These are phyloP conservation scores for Ulvella scutata DNA, from an alignment of 139 green algal species.

Conservation along the genomic window DNA sequence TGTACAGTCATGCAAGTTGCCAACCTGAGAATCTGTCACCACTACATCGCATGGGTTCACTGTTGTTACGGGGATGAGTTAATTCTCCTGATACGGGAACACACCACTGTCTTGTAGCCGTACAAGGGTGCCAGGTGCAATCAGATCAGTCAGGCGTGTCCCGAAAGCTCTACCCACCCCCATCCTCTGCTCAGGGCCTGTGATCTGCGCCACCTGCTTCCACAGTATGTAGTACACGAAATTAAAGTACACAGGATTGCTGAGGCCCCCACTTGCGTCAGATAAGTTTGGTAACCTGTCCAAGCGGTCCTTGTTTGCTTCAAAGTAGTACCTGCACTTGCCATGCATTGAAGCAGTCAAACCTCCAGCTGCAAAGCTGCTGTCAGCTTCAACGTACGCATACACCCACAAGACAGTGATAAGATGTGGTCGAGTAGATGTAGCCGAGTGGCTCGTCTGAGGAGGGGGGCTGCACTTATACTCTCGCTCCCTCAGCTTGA, in stretches of 20 bases:
- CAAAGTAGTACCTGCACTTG: slow-evolving; percentile 12
- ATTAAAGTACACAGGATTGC: slow-evolving; percentile 34
- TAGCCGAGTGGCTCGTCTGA: not conserved
- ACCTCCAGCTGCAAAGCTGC: too few species aligned
- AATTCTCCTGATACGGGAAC: too few species aligned
- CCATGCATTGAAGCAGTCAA: not conserved
- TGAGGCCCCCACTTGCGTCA: slow-evolving; percentile 27
- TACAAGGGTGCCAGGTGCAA: not conserved
- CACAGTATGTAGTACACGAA: slow-evolving; percentile 28
- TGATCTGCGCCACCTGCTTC: slow-evolving; percentile 14
- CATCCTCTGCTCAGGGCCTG: not conserved
- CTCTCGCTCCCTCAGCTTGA: slow-evolving; percentile 20
- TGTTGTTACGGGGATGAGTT: too few species aligned
- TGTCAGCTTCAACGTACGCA: not conserved
- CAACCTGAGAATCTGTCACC: too few species aligned
- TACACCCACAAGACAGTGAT: not conserved
- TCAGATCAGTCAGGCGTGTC: not conserved
- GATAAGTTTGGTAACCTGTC: slow-evolving; percentile 22
- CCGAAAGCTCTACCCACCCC: not conserved
- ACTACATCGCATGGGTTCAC: too few species aligned
- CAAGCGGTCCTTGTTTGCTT: slow-evolving; percentile 17
- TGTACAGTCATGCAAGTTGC: too few species aligned
- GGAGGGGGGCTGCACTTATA: slow-evolving; percentile 11
- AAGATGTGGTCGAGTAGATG: not conserved
- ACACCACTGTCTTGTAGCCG: too few species aligned